Percentiles rank a stretch among this genome's conserved stretches.
phyloP scores from a whole-genome alignment of 2,329 filamentous ascomycete species.

The Trichoderma sp. region DNA sequence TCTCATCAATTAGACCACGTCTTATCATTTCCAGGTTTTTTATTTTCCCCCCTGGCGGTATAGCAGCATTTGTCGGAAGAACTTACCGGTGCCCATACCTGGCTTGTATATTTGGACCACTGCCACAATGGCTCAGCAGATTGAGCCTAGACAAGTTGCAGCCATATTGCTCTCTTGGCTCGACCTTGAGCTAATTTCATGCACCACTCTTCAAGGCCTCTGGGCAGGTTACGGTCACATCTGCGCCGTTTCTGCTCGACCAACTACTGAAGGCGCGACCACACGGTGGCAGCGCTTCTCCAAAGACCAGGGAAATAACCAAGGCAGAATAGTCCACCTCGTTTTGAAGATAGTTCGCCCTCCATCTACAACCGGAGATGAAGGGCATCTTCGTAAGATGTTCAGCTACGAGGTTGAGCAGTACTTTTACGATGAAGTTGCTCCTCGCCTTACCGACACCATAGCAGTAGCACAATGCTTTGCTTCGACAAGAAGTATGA shows the following conservation, averaged over 20 bases:
- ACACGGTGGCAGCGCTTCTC: conserved; percentile 19
- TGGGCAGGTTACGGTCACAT: conserved; percentile 60
- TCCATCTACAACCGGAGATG: conserved; percentile 47
- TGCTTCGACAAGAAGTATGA: conserved; percentile 42
- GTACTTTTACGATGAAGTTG: conserved; percentile 62
- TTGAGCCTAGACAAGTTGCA: conserved; percentile 30
- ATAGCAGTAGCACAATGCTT: conserved; percentile 54
- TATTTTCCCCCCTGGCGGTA: background rate
- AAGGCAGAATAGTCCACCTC: conserved; percentile 38
- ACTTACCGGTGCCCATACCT: background rate
- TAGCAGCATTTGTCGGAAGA: background rate
- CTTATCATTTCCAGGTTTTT: background rate
- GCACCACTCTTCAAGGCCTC: conserved; percentile 43
- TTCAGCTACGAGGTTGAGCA: conserved; percentile 69
- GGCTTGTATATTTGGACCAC: background rate
- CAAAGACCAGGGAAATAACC: conserved; percentile 13
- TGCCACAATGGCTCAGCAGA: background rate
- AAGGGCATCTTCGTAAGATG: conserved; percentile 66
- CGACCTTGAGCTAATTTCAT: conserved; percentile 43
- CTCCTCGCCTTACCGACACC: conserved; percentile 46
- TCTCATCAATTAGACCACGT: background rate
- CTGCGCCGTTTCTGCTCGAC: conserved; percentile 52
- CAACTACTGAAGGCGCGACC: conserved; percentile 28
- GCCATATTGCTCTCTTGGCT: conserved; percentile 43
- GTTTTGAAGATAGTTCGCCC: conserved; percentile 64